A percentile compares a stretch with the other conserved stretches of the same genome.
Conservation (phyloP, 768 basidiomycete genomes). For the Exsudoporus frostii region DNA sequence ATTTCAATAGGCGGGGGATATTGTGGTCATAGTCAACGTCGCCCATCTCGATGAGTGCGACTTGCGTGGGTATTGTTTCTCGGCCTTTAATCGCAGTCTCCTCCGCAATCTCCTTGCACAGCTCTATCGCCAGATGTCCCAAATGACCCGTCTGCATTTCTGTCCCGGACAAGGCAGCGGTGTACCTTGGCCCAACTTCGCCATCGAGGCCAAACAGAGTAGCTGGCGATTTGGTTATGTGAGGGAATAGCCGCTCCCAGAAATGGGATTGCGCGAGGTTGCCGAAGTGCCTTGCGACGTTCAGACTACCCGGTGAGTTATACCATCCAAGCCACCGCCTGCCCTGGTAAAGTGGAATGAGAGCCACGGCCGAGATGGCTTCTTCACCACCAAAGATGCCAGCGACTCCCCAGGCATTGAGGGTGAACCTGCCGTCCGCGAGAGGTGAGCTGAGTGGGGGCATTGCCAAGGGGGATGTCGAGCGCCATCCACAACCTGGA, state of each 20-base stretch:
- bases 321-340: slow-evolving; percentile 36
- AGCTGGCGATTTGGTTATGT: slow-evolving; percentile 18
- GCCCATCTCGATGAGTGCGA: slow-evolving; percentile 20
- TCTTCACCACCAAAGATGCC: slow-evolving; percentile 36
- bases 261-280: slow-evolving; percentile 24
- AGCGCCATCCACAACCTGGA: neutral
- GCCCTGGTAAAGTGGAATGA: slow-evolving; percentile 27
- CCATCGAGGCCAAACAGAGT: slow-evolving; percentile 27
- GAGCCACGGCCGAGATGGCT: slow-evolving; percentile 28
- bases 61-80: slow-evolving; percentile 2
- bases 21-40: neutral
- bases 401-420: slow-evolving; percentile 31
- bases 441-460: slow-evolving; percentile 11
- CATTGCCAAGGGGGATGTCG: slow-evolving; percentile 1
- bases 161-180: slow-evolving; percentile 26
- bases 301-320: slow-evolving; percentile 32
- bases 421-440: slow-evolving; percentile 11
- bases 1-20: slow-evolving; percentile 1
- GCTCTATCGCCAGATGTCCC: slow-evolving; percentile 23
- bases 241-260: slow-evolving; percentile 27
- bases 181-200: slow-evolving; percentile 24
- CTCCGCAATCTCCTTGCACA: slow-evolving; percentile 9
- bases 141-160: slow-evolving; percentile 29
- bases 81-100: slow-evolving; percentile 9
- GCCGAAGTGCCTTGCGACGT: slow-evolving; percentile 29